Evolutionary conservation across 805 yeast genomes (phyloP), one percentile per base, ranked within the genome.

Genomic region (Teunomyces pallodes): DNA sequence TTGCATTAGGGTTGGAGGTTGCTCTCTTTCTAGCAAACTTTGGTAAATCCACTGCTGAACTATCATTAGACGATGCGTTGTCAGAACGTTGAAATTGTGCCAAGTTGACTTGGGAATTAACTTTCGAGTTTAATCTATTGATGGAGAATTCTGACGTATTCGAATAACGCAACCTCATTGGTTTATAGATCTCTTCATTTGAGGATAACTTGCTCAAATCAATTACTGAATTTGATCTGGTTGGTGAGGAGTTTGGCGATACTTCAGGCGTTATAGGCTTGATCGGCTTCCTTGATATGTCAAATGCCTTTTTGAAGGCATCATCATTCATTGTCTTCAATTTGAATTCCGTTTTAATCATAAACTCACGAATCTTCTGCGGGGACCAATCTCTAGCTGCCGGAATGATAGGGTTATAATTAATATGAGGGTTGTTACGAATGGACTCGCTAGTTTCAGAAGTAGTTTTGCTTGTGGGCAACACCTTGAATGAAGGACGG

Each of bases 301-400:
- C 58, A 45, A 62, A 73, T 4, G 60, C 50, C 41, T 55, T 59
- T 39, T 64, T 69, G 59, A 73, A 73, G 5, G 71, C 63, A 6
- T 65, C 73, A 45, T 62, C 69, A 52, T 69, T 66, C 63, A 73
- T 71, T 27, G 54, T 59, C 49, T 73, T 72, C 46, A 66, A 50
- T 32, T 58, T 60, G 51, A 73, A 73, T 24, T 68, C 73, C 3
- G 66, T 40, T 47, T 61, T 66, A 27, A 73, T 64, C 27, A 46
- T 48, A 48, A 58, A 72, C 46, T 60, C 56, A 28, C 39, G 33
- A 26, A 30, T 32, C 28, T 60, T 60, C 43, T 64, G 64, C 0
- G 77, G 74, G 17, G 55, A 52, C 78, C 78, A 73, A 48, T 65
- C 65, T 43, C 59, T 61, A 8, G 77, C 77, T 2, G 72, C 67